Evolutionary conservation across 495 filamentous ascomycete species (phyloP).

Genomic region (Podospora tetraspora): DNA sequence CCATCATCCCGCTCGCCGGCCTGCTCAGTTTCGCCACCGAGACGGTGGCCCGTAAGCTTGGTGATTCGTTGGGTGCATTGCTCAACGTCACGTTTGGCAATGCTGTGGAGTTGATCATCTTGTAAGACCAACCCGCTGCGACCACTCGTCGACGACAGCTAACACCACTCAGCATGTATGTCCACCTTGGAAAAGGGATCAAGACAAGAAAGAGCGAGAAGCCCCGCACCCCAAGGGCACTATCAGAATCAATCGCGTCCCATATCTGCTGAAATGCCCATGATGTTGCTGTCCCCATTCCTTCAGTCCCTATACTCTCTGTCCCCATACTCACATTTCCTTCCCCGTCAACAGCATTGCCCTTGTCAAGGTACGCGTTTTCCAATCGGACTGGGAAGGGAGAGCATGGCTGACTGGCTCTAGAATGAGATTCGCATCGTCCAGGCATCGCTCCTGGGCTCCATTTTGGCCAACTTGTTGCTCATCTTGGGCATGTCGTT

Average conservation of each 20-base stretch:
- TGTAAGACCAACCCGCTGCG: slow-evolving; percentile 16
- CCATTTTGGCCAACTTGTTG: slow-evolving; percentile 80
- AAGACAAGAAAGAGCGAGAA: slow-evolving; percentile 34
- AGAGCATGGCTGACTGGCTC: slow-evolving; percentile 28
- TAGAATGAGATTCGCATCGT: slow-evolving; percentile 82
- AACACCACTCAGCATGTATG: slow-evolving; percentile 24
- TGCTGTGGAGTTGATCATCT: slow-evolving; percentile 56
- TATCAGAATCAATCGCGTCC: slow-evolving; percentile 26
- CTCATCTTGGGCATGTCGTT: slow-evolving; percentile 91
- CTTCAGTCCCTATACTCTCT: slow-evolving; percentile 3
- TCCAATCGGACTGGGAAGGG: not conserved
- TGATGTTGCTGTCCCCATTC: slow-evolving; percentile 8
- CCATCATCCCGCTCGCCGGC: slow-evolving; percentile 78
- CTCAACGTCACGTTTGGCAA: slow-evolving; percentile 88
- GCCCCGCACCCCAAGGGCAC: slow-evolving; percentile 17
- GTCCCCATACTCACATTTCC: slow-evolving; percentile 2
- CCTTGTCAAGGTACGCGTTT: slow-evolving; percentile 50
- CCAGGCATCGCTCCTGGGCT: slow-evolving; percentile 81
- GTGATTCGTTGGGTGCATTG: slow-evolving; percentile 74
- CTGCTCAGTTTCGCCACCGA: slow-evolving; percentile 76
- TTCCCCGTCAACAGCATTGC: slow-evolving; percentile 50
- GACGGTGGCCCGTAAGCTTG: slow-evolving; percentile 69
- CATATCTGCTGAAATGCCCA: slow-evolving; percentile 8
- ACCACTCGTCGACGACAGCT: not conserved
- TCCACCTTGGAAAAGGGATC: slow-evolving; percentile 23